Percentiles rank a stretch among this genome's conserved stretches.
Evolutionary conservation across 2,329 filamentous ascomycete species (phyloP).

Genomic region (Calycina herbarum): DNA sequence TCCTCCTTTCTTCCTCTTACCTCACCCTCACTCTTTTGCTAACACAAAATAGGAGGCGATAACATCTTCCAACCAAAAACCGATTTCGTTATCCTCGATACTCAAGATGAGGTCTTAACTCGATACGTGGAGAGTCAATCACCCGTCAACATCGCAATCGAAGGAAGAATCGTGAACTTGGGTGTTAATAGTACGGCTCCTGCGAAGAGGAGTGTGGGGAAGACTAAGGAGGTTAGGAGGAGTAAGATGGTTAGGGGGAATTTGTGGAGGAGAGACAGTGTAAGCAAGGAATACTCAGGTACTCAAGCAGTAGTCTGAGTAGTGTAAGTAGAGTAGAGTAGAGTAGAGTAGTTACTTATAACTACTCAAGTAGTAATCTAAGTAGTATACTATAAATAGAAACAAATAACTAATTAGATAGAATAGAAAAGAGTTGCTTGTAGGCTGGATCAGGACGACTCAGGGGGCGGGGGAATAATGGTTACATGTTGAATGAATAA

Average conservation of each 20-base stretch:
- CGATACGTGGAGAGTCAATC: conserved; percentile 45
- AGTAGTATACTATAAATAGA: too few relatives aligned
- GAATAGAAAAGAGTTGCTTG: too few relatives aligned
- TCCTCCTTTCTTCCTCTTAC: neutral
- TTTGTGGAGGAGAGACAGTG: too few relatives aligned
- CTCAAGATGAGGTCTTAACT: conserved; percentile 54
- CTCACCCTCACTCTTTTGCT: neutral
- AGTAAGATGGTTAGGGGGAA: neutral
- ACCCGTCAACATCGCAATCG: conserved; percentile 20
- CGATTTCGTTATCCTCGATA: conserved; percentile 50
- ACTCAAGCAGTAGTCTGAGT: too few relatives aligned
- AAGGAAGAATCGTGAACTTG: conserved; percentile 17
- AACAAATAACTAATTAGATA: too few relatives aligned
- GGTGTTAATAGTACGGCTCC: conserved; percentile 10
- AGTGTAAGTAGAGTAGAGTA: too few relatives aligned
- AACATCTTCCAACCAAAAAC: conserved; percentile 52
- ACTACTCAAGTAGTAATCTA: too few relatives aligned
- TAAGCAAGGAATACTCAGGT: too few relatives aligned
- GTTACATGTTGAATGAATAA: too few relatives aligned
- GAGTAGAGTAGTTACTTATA: too few relatives aligned
- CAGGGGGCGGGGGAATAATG: too few relatives aligned
- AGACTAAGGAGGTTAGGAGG: neutral
- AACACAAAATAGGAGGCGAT: conserved; percentile 49
- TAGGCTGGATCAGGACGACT: too few relatives aligned
- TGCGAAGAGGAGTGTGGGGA: neutral